Evolutionary conservation across 148 eudicot species (phyloP), one percentile per base, ranked within the genome.

Genomic region (Bassia scoparia): DNA sequence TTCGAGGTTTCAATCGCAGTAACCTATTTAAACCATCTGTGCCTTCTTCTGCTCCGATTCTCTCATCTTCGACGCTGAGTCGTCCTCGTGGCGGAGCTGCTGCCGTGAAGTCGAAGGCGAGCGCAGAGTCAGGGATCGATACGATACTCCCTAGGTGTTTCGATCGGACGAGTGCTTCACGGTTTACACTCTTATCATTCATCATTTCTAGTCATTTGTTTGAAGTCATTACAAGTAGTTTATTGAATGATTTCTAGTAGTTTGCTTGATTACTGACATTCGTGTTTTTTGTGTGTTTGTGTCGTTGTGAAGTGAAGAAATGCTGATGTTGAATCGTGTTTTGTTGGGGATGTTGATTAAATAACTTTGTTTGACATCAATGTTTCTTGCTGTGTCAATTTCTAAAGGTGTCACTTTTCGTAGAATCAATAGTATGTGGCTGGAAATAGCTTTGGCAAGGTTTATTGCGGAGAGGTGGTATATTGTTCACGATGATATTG

Each of bases 121-220:
- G 37, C 1, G 80, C 80, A 0, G 89, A 90, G 3, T 81, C 85
- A 84, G 78, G 53, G 86, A 21, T 78, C 92, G 9, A 75, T 7
- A 86, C 93, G 5, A 89, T 89, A 31, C 86, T 91, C 11, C 96
- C 98, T 0, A 85, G 89, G 90, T 83, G 26, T 83, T 89, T 71
- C 80, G 84, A 60, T 91, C 98, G 2, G 98, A 94, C 43, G 98
- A 94, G 65, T 91, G 84, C 74, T 82, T 88, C 73, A 84, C 87
- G 89, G 98, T 94, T 78, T 65, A 69, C 81, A 27, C 55, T 31
- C 46, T 14, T 52, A 29, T 58, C 29, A 43, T 11, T 37, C 12
- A 8, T n/a, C 34, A n/a, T 23, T 48, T 34, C 8, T 23, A 9
- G 13, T 30, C 21, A 33, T n/a, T 56, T 76, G 20, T 24, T 16